Conservation (phyloP, 2,329 filamentous ascomycete genomes). For the Aspergillus floridensis region DNA sequence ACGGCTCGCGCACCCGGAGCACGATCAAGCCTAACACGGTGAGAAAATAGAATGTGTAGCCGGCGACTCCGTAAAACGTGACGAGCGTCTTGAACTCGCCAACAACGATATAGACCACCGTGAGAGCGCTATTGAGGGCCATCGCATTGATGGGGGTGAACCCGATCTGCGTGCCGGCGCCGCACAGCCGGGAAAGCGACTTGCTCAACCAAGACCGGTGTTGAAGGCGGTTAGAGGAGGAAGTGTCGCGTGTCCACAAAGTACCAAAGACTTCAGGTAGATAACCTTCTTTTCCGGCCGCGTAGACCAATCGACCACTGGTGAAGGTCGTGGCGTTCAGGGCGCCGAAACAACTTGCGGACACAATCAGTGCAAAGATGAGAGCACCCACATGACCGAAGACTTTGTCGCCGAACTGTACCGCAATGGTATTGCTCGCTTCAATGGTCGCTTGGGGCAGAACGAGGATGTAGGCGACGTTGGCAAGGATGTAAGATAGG, state of each 20-base stretch:
- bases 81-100: slow-evolving; percentile 90
- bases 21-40: slow-evolving; percentile 92
- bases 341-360: slow-evolving; percentile 88
- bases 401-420: slow-evolving; percentile 85
- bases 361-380: slow-evolving; percentile 82
- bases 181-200: slow-evolving; percentile 60
- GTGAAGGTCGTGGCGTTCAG: slow-evolving; percentile 95
- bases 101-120: slow-evolving; percentile 72
- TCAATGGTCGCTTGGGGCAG: slow-evolving; percentile 78
- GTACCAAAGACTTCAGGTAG: slow-evolving; percentile 79
- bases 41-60: slow-evolving; percentile 95
- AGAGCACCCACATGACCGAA: slow-evolving; percentile 82
- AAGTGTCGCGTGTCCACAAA: slow-evolving; percentile 63
- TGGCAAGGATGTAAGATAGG: slow-evolving; percentile 82
- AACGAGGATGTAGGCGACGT: slow-evolving; percentile 91
- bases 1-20: slow-evolving; percentile 79
- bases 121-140: slow-evolving; percentile 73
- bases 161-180: slow-evolving; percentile 77
- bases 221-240: slow-evolving; percentile 37
- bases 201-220: slow-evolving; percentile 57
- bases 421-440: slow-evolving; percentile 89
- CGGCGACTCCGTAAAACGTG: slow-evolving; percentile 96
- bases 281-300: slow-evolving; percentile 91
- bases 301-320: slow-evolving; percentile 85
- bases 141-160: slow-evolving; percentile 94